These are phyloP conservation scores for Camptophora hylomeconis DNA, from an alignment of 2,329 filamentous ascomycete species.

Conservation along the genomic window DNA sequence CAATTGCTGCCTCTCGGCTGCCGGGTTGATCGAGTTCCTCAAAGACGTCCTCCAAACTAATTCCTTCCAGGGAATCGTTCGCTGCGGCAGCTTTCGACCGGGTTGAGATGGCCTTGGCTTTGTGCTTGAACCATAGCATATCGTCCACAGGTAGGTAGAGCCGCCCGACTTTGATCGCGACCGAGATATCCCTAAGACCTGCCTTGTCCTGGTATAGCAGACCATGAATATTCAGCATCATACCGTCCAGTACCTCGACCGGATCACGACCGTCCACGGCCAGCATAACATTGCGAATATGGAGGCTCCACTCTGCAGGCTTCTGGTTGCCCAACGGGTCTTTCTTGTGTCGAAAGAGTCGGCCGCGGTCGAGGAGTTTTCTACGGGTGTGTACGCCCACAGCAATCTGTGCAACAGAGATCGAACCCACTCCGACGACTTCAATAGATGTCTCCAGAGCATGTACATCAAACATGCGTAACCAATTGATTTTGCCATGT, in stretches of 20 bases:
- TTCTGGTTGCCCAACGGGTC: constrained; percentile 49
- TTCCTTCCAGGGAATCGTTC: constrained; percentile 40
- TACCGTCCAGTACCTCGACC: constrained; percentile 76
- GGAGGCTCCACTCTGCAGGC: constrained; percentile 90
- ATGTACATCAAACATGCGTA: constrained; percentile 78
- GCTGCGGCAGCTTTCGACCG: constrained; percentile 21
- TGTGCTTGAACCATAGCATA: constrained; percentile 45
- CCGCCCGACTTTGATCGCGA: constrained; percentile 80
- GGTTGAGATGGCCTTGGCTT: constrained; percentile 13
- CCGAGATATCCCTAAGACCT: constrained; percentile 76
- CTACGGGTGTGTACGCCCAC: constrained; percentile 80
- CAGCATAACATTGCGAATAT: constrained; percentile 74
- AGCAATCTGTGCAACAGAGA: constrained; percentile 75
- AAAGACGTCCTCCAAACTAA: constrained; percentile 59
- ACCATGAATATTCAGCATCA: constrained; percentile 81
- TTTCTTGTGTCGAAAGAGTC: constrained; percentile 72
- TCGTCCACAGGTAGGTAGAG: constrained; percentile 88
- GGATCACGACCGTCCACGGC: constrained; percentile 74
- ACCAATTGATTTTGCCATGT: constrained; percentile 76
- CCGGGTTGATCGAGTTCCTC: constrained; percentile 59
- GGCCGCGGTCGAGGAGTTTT: constrained; percentile 81
- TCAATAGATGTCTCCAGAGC: constrained; percentile 67
- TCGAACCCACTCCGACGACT: constrained; percentile 65
- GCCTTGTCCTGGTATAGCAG: constrained; percentile 74
- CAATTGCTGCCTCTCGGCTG: constrained; percentile 54